Evolutionary conservation across 1,139 yeast genomes (phyloP).

Genomic region (Geotrichum klebahnii): DNA sequence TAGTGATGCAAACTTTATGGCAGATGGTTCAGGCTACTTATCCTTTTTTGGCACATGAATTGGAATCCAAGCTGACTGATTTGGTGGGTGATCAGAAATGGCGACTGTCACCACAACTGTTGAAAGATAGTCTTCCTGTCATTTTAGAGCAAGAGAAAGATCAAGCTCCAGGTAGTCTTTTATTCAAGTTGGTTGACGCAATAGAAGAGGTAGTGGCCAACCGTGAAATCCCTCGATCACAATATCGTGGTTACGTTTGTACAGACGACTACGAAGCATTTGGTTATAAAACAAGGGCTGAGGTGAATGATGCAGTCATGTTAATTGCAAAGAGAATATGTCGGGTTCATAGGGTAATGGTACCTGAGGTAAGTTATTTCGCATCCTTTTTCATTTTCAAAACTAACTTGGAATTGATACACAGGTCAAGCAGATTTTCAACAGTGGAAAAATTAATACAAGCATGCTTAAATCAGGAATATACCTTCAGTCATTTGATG

Average conservation of each 20-base stretch:
- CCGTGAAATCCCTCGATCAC: too few species aligned
- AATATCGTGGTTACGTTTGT: not conserved
- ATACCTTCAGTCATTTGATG: not conserved
- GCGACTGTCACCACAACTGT: too few species aligned
- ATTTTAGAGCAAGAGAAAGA: too few species aligned
- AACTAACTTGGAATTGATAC: too few species aligned
- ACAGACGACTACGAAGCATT: not conserved
- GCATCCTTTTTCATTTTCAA: too few species aligned
- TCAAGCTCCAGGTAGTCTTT: too few species aligned
- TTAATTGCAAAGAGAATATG: not conserved
- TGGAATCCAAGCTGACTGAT: not conserved
- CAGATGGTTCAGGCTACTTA: not conserved
- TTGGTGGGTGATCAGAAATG: too few species aligned
- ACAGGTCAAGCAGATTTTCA: not conserved
- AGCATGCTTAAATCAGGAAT: not conserved
- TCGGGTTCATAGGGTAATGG: not conserved
- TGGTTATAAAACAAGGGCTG: not conserved
- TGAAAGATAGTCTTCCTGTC: too few species aligned
- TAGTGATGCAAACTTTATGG: not conserved
- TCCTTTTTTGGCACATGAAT: not conserved
- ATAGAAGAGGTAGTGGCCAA: not conserved
- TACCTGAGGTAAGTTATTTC: not conserved
- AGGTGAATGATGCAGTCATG: not conserved
- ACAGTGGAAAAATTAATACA: not conserved
- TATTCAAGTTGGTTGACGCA: not conserved